A percentile compares a stretch with the other conserved stretches of the same genome.
Evolutionary conservation across 345 rosid genomes (phyloP).

Genomic region (Anacardium occidentale): DNA sequence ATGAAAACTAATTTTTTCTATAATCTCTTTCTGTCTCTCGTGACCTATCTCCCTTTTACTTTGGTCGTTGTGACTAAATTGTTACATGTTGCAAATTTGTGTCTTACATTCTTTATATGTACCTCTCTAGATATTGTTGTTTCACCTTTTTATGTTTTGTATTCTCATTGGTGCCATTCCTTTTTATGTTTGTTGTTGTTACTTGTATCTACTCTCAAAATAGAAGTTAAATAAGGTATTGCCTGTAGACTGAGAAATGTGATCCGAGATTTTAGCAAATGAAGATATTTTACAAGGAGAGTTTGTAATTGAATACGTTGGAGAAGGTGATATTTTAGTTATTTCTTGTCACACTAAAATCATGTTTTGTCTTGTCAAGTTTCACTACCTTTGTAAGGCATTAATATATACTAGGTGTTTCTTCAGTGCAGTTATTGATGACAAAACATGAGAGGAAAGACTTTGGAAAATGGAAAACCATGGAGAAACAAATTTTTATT

Average conservation of each 20-base stretch:
- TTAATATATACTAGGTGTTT: constrained; percentile 8
- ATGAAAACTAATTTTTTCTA: background rate
- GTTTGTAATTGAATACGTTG: constrained; percentile 94
- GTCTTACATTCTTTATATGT: background rate
- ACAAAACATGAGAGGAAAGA: constrained; percentile 90
- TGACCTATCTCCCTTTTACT: background rate
- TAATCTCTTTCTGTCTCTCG: background rate
- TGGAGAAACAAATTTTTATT: constrained; percentile 85
- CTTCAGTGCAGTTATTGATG: constrained; percentile 72
- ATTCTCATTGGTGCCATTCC: constrained; percentile 5
- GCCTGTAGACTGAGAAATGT: constrained; percentile 92
- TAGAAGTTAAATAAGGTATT: constrained; percentile 34
- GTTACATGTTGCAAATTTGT: background rate
- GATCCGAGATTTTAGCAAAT: constrained; percentile 87
- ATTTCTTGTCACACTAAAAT: constrained; percentile 20
- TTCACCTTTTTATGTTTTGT: constrained; percentile 9
- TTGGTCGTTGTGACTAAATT: background rate
- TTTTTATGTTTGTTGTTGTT: constrained; percentile 18
- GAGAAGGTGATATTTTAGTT: constrained; percentile 66
- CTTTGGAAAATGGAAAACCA: constrained; percentile 82
- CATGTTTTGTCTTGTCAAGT: constrained; percentile 16
- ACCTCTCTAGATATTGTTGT: background rate
- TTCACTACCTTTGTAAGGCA: constrained; percentile 9
- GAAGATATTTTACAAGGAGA: constrained; percentile 86
- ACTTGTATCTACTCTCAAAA: constrained; percentile 14